phyloP scores from a whole-genome alignment of 2,329 filamentous ascomycete genomes.

The Aspergillus glaucus region DNA sequence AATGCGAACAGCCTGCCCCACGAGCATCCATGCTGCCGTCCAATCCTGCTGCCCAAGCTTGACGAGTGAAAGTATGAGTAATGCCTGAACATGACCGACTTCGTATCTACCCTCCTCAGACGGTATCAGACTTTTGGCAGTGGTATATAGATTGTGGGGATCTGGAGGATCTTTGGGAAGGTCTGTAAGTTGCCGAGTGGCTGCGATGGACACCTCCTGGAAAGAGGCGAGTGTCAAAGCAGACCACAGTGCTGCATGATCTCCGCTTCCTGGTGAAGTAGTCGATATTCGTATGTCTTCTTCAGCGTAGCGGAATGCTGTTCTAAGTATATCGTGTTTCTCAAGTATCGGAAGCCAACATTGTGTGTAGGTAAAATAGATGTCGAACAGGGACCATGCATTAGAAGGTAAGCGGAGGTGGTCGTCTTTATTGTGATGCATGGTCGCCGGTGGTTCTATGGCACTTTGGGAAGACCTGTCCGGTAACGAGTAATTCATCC shows the following conservation, averaged over 20 bases:
- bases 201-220: constrained; percentile 40
- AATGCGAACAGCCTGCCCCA: constrained; percentile 58
- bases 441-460: background rate
- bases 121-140: constrained; percentile 36
- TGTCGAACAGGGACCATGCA: constrained; percentile 54
- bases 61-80: constrained; percentile 56
- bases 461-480: background rate
- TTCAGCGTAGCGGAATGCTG: constrained; percentile 32
- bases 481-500: background rate
- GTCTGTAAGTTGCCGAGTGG: constrained; percentile 12
- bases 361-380: constrained; percentile 70
- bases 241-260: constrained; percentile 56
- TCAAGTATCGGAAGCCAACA: constrained; percentile 71
- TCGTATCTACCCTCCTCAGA: constrained; percentile 44
- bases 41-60: constrained; percentile 56
- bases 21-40: constrained; percentile 56
- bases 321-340: constrained; percentile 56
- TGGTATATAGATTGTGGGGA: constrained; percentile 42
- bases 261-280: constrained; percentile 32
- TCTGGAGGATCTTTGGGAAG: constrained; percentile 10
- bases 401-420: constrained; percentile 46
- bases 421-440: background rate
- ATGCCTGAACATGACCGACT: constrained; percentile 49
- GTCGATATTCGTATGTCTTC: constrained; percentile 18
- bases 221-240: constrained; percentile 53